Base-by-base conservation (phyloP, 2,329 filamentous ascomycete genomes). In the Hypoxylon sp. region DNA sequence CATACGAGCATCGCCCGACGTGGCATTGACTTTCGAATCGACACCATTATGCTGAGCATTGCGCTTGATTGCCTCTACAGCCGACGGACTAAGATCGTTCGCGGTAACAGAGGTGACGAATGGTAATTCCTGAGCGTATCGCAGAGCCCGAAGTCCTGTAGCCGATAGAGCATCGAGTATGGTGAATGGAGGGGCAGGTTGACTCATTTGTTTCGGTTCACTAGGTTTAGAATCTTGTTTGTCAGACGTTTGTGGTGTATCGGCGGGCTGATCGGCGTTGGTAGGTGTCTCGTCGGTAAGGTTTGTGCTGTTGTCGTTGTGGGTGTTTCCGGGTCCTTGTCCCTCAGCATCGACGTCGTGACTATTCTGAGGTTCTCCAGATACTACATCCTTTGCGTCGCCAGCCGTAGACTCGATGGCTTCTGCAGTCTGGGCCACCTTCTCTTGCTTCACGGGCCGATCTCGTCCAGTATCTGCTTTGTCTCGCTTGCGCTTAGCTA, bases 81-180 rank as follows among this genome's bases (percentile, higher is more conserved):
- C 93, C 1, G 87, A 85, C 11, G 83, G 76, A 1, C 92, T 92
- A 52, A 98, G 83, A 70, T 99, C 95, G 73, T 99, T 99, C 27
- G 93, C 92, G 4, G 91, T 94, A 35, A 97, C 82, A 0, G 85
- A 86, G 2, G 91, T 95, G 11, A 87, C 83, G 65, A 93, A 92
- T 0, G 95, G 92, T 21, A 99, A 86, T 72, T 99, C 95, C 66
- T 92, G 88, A 0, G 91, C 91, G 74, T 98, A 99, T 58, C 95
- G 89, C 37, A 99, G 77, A 4, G 95, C 95, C 61, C 95, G 88
- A 4, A 99, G 83, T 20, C 95, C 95, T 2, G 93, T 97, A 1
- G 95, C 95, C 8, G 95, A 99, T 4, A 99, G 83, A 0, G 95
- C 95, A 74, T 99, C 95, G 7, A 99, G 85, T 33, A 99, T 94